Base-by-base conservation (phyloP, 2,329 filamentous ascomycete species). In the Paraconiothyrium sp. region DNA sequence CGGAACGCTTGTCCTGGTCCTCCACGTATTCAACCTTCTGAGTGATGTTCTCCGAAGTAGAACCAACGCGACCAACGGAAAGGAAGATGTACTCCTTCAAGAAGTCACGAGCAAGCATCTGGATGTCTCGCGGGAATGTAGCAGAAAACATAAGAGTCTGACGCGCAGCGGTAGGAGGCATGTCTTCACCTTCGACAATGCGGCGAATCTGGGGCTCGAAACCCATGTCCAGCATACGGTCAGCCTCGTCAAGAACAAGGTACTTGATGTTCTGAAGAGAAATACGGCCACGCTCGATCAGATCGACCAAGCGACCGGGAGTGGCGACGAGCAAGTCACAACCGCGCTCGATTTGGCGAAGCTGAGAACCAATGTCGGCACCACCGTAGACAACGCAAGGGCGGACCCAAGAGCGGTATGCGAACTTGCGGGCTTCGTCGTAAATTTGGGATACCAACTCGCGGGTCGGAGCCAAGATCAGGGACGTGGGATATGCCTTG, bases 221-320 rank as follows among this genome's bases (percentile, higher is more conserved):
- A 95, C 95, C 95, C 95, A 99, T 99, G 88, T 99, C 95, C 87
- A 99, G 87, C 95, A 99, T 99, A 81, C 95, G 95, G 85, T 99
- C 95, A 81, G 95, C 95, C 88, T 99, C 95, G 74, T 99, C 95
- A 58, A 99, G 92, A 73, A 99, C 93, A 65, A 99, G 88, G 80
- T 99, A 99, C 86, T 97, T 98, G 88, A 99, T 99, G 87, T 97
- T 97, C 82, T 90, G 89, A 59, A 99, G 90, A 48, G 95, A 98
- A 80, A 99, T 98, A 78, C 94, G 93, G 77, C 95, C 95, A 86
- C 95, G 93, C 87, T 98, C 95, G 78, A 99, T 96, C 82, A 99
- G 86, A 81, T 99, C 95, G 77, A 98, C 94, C 70, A 99, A 88
- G 89, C 95, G 92, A 82, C 95, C 95, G 59, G 95, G 95, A 57